Base-by-base conservation (phyloP, 371 early-diverging fungal genomes). In the Coemansia sp. region DNA sequence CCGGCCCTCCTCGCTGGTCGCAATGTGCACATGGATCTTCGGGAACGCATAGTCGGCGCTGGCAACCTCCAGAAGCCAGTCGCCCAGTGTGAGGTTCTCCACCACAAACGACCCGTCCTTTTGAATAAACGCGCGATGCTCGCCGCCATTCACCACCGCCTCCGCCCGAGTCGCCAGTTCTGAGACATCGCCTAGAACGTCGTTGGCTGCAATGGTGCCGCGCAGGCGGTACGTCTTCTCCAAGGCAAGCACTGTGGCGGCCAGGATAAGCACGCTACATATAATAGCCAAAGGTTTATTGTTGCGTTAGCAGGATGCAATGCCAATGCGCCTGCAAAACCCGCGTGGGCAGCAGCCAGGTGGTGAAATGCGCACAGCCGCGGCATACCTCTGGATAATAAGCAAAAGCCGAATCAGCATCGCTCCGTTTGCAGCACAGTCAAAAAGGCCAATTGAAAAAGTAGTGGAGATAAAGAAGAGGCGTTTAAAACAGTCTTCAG, bases 141-240 rank as follows among this genome's bases (percentile, higher is more conserved):
- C 75, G 33, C 84, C 84, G 30, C 84, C 83, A 57, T 84, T 74
- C 3, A 84, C 45, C 20, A 71, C 38, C 9, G 82, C 74, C n/a
- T 62, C 61, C 1, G 81, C 77, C 3, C 54, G 54, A 0, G 81
- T 67, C 1, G 76, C 57, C 8, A 82, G 62, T 16, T 47, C 54
- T 0, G 66, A 53, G 3, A 69, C 57, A 31, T 79, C 76, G 20
- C 49, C 34, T 8, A 76, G 65, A 1, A 77, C 45, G 20, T 53
- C 66, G 50, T 69, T 74, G 35, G 70, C 38, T 0, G 48, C 20
- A 20, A 74, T 61, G 5, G 69, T 35, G 35, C 75, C 75, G 30
- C 75, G 75, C 8, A 74, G 59, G 12, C 69, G 75, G 33, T 74
- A 74, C 35, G 75, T 69, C 53, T 62, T 74, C 34, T 60, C 62